These are phyloP conservation scores for Posidonia australis DNA, from an alignment of 106 monocot genomes.

Conservation along the genomic window DNA sequence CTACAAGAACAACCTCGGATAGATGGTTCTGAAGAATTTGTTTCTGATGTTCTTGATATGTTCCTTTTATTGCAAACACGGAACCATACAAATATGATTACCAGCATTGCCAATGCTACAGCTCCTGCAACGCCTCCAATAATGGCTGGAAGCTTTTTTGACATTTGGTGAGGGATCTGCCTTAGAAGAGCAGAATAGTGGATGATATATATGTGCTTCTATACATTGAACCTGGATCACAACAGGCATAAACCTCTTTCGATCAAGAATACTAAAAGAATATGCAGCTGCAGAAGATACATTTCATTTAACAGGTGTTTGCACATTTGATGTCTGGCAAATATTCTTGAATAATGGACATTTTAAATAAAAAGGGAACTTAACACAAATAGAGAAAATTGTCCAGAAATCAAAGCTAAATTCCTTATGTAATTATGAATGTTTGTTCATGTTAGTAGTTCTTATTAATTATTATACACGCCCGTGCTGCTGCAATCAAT, in stretches of 20 bases:
- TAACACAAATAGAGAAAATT: too few relatives aligned
- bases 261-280: background rate
- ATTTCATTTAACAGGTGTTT: background rate
- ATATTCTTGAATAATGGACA: too few relatives aligned
- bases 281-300: background rate
- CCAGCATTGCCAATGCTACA: conserved; percentile 45
- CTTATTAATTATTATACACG: too few relatives aligned
- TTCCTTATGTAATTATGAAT: too few relatives aligned
- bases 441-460: too few relatives aligned
- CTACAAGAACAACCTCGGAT: conserved; percentile 34
- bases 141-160: conserved; percentile 58
- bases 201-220: conserved; percentile 9
- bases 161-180: conserved; percentile 44
- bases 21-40: conserved; percentile 61
- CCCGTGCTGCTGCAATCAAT: too few relatives aligned
- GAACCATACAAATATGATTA: conserved; percentile 19
- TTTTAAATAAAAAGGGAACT: too few relatives aligned
- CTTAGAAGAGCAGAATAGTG: conserved; percentile 17
- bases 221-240: conserved; percentile 40
- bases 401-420: too few relatives aligned
- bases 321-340: background rate
- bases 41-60: conserved; percentile 41
- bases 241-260: background rate
- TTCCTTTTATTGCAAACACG: conserved; percentile 19
- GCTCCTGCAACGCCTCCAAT: conserved; percentile 69